Evolutionary conservation across 208 protist species (phyloP), one percentile per base, ranked within the genome.

Genomic region (Kentomonas sorsogonicus): DNA sequence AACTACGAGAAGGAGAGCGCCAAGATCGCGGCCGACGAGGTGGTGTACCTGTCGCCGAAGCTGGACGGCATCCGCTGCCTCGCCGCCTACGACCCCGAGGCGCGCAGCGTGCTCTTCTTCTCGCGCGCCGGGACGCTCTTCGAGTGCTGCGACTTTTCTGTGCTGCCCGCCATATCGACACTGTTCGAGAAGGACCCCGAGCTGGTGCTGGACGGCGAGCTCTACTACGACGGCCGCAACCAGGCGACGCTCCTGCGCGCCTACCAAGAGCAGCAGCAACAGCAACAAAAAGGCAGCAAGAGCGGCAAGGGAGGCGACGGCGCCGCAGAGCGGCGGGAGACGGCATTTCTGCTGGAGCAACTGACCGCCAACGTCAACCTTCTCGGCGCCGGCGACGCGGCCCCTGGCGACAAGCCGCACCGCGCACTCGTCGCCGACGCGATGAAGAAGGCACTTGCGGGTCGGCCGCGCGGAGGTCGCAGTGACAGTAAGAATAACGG

Each of bases 61-160:
- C 77, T 95, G 16, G 89, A 95, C 40, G 89, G 89, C 30, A 86
- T 95, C n/a, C 89, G 89, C 36, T 95, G 89, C 57, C 57, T 95
- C 26, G 81, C 73, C 11, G 72, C 83, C 13, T 90, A 82, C 69
- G 77, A 90, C 64, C 26, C 29, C 0, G 48, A 72, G 54, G 67
- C 74, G n/a, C 47, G 63, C 38, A 36, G 61, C 26, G 55, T 85
- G 11, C 67, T 80, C 45, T 90, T 95, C 58, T 95, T 93, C 52
- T 91, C 81, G 58, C 83, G 89, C 13, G 76, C 85, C 2, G 84
- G 86, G 1, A 91, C 79, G 10, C 54, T 95, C 10, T 91, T 93
- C 68, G 88, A 94, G 68, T 94, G 83, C 66, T 91, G 88, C 59
- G 83, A 90, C 53, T 70, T 63, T 26, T 34, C 50, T 13, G 92